Evolutionary conservation across 2,329 filamentous ascomycete genomes (phyloP).

Genomic region (Exophiala lecanii-corni): DNA sequence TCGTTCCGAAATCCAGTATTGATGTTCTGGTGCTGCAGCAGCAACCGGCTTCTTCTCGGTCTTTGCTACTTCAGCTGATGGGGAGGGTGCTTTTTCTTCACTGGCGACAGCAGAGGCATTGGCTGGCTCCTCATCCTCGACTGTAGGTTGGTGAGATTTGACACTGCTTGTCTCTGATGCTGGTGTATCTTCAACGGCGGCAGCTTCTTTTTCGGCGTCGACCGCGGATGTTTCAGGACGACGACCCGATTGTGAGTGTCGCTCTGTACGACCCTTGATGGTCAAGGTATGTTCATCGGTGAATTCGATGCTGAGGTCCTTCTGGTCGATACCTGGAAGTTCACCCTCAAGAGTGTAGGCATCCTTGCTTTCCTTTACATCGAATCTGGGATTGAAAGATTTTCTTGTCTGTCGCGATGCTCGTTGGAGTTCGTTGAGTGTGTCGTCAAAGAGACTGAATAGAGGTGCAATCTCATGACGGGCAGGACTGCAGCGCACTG

Average conservation of each 20-base stretch:
- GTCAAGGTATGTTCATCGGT: slow-evolving; percentile 44
- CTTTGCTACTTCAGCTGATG: slow-evolving; percentile 25
- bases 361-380: slow-evolving; percentile 42
- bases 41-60: slow-evolving; percentile 26
- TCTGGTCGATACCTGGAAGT: slow-evolving; percentile 43
- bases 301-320: slow-evolving; percentile 46
- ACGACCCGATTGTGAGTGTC: slow-evolving; percentile 31
- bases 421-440: slow-evolving; percentile 21
- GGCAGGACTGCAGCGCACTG: slow-evolving; percentile 22
- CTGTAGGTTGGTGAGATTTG: slow-evolving; percentile 37
- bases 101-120: slow-evolving; percentile 15
- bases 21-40: slow-evolving; percentile 29
- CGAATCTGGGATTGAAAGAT: slow-evolving; percentile 43
- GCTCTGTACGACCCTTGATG: slow-evolving; percentile 42
- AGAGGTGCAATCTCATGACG: slow-evolving; percentile 40
- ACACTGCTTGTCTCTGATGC: slow-evolving; percentile 22
- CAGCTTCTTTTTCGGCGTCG: slow-evolving; percentile 18
- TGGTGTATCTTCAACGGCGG: slow-evolving; percentile 16
- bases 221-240: slow-evolving; percentile 14
- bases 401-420: slow-evolving; percentile 23
- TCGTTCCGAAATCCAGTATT: slow-evolving; percentile 59
- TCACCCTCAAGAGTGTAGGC: slow-evolving; percentile 47
- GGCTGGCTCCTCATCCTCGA: slow-evolving; percentile 40
- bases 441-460: slow-evolving; percentile 45
- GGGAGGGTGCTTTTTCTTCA: slow-evolving; percentile 31